Percentiles rank a stretch among this genome's conserved stretches.
phyloP scores from a whole-genome alignment of 768 basidiomycete genomes.

The Hygrophoropsis aurantiaca region DNA sequence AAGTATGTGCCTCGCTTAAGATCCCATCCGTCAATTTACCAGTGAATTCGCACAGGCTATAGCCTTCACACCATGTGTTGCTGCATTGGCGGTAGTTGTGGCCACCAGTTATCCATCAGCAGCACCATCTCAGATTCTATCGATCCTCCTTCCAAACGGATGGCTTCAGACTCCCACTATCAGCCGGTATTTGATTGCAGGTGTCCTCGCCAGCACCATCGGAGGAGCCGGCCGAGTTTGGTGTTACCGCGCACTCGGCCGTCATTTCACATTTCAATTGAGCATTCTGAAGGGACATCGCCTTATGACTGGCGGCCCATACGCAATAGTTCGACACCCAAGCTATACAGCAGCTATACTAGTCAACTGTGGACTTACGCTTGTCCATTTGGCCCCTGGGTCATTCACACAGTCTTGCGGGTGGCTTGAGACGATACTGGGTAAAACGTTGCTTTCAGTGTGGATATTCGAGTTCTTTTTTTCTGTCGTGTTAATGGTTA shows the following conservation, averaged over 20 bases:
- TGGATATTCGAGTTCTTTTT: slow-evolving; percentile 26
- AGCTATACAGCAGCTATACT: slow-evolving; percentile 28
- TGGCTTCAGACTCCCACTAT: too few relatives aligned
- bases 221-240: too few relatives aligned
- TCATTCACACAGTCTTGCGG: slow-evolving; percentile 26
- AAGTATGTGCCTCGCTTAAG: too few relatives aligned
- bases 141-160: too few relatives aligned
- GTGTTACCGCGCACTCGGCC: slow-evolving; percentile 33
- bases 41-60: too few relatives aligned
- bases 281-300: slow-evolving; percentile 26
- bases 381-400: slow-evolving; percentile 30
- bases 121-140: too few relatives aligned
- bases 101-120: too few relatives aligned
- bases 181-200: slow-evolving; percentile 26
- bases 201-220: slow-evolving; percentile 32
- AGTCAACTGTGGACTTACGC: slow-evolving; percentile 24
- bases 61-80: too few relatives aligned
- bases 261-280: slow-evolving; percentile 35
- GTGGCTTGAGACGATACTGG: slow-evolving; percentile 23
- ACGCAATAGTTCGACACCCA: slow-evolving; percentile 35
- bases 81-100: too few relatives aligned
- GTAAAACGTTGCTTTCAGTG: slow-evolving; percentile 19
- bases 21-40: too few relatives aligned
- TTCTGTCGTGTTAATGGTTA: slow-evolving; percentile 24
- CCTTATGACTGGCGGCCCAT: slow-evolving; percentile 35